phyloP scores from a whole-genome alignment of 164 flowering plant species.

The Protea cynaroides region DNA sequence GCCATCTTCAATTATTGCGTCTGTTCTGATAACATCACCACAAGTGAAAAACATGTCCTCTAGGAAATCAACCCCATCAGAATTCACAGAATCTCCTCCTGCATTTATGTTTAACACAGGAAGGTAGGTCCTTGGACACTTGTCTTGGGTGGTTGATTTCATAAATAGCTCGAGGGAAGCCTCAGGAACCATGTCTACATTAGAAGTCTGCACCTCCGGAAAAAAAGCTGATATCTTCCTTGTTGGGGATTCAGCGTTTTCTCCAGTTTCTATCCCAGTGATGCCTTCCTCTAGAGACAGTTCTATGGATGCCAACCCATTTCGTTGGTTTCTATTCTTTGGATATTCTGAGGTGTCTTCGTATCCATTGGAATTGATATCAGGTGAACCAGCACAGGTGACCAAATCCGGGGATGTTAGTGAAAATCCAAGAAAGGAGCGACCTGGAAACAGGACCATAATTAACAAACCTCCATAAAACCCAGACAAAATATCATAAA shows the following conservation, averaged over 20 bases:
- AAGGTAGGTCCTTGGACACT: neutral
- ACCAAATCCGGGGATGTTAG: constrained; percentile 68
- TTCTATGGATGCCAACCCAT: constrained; percentile 28
- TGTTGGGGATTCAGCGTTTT: constrained; percentile 14
- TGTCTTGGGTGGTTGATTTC: constrained; percentile 12
- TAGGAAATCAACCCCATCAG: constrained; percentile 23
- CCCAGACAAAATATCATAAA: neutral
- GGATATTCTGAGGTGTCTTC: constrained; percentile 42
- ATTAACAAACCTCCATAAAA: constrained; percentile 5
- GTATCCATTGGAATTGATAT: constrained; percentile 18
- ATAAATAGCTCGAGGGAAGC: constrained; percentile 60
- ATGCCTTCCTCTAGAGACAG: constrained; percentile 67
- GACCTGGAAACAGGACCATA: constrained; percentile 23
- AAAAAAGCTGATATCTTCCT: constrained; percentile 20
- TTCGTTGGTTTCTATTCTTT: constrained; percentile 14
- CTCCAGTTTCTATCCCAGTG: constrained; percentile 24
- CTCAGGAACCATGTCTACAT: constrained; percentile 22
- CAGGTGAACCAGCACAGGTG: constrained; percentile 55
- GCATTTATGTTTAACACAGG: constrained; percentile 41
- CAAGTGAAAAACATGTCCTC: constrained; percentile 38
- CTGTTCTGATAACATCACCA: constrained; percentile 43
- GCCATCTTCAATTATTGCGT: constrained; percentile 24
- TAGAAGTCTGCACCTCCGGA: constrained; percentile 16
- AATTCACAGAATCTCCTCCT: constrained; percentile 28
- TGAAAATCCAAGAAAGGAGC: constrained; percentile 47